phyloP scores from a whole-genome alignment of 208 protist genomes.

The Leishmania mexicana region DNA sequence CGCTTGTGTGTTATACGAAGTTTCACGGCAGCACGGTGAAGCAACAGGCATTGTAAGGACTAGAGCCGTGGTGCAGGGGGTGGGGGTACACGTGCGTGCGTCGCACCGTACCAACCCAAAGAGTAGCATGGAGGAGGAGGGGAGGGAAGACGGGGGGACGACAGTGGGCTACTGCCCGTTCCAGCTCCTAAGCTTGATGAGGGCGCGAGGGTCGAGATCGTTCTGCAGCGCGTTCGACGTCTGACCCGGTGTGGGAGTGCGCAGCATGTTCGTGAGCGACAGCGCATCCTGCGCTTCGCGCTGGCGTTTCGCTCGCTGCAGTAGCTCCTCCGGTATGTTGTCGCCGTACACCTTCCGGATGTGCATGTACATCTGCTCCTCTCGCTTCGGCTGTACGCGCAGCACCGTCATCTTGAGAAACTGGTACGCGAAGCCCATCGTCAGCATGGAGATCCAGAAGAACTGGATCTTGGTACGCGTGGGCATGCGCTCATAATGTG shows the following conservation, averaged over 20 bases:
- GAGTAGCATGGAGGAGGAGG: not conserved
- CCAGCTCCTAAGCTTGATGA: conserved; percentile 67
- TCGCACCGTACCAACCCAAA: not conserved
- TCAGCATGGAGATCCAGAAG: conserved; percentile 78
- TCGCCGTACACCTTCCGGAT: conserved; percentile 72
- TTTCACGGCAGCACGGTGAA: not conserved
- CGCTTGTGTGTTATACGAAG: not conserved
- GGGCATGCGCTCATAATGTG: conserved; percentile 77
- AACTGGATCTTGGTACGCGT: conserved; percentile 82
- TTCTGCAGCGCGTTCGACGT: conserved; percentile 81
- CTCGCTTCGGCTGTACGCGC: conserved; percentile 79
- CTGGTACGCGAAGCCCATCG: conserved; percentile 79
- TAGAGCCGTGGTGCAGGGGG: not conserved
- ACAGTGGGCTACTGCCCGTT: conserved; percentile 56
- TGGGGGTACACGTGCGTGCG: not conserved
- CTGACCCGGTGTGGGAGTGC: conserved; percentile 77
- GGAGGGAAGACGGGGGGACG: not conserved
- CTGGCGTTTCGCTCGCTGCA: conserved; percentile 65
- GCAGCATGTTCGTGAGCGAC: conserved; percentile 75
- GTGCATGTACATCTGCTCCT: conserved; percentile 88
- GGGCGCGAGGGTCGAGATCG: conserved; percentile 70
- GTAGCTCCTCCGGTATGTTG: conserved; percentile 70
- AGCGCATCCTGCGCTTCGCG: conserved; percentile 80
- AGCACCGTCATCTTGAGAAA: conserved; percentile 78
- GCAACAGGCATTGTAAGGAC: not conserved